Conservation (phyloP, 108 stramenopile genomes). For the Cyclotella kingstonii region DNA sequence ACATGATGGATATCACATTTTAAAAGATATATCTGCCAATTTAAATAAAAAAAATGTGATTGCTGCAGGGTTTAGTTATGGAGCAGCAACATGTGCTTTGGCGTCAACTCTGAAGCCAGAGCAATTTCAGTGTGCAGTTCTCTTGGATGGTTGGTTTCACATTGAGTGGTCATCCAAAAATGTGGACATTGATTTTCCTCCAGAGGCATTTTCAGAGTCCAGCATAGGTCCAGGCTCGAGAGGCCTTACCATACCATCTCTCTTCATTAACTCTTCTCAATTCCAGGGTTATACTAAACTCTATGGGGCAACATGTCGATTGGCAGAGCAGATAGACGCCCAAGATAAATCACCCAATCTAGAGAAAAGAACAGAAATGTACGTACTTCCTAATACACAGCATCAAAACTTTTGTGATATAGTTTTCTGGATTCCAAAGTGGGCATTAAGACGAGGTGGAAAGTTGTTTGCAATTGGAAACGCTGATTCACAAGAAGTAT, state of each 20-base stretch:
- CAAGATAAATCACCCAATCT: neutral
- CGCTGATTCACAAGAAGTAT: constrained; percentile 18
- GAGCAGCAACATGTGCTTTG: constrained; percentile 44
- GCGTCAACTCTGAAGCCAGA: constrained; percentile 29
- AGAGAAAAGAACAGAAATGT: constrained; percentile 19
- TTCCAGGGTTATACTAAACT: constrained; percentile 45
- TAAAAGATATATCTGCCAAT: constrained; percentile 18
- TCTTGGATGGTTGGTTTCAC: constrained; percentile 62
- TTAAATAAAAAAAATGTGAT: constrained; percentile 29
- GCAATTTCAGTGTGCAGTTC: constrained; percentile 41
- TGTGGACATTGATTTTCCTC: constrained; percentile 53
- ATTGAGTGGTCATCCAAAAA: constrained; percentile 38
- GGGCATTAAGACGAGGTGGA: neutral
- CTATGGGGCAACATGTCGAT: constrained; percentile 23
- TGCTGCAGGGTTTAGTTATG: constrained; percentile 61
- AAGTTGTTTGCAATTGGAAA: constrained; percentile 19
- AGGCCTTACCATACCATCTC: constrained; percentile 38
- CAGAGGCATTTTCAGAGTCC: constrained; percentile 37
- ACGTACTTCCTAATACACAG: constrained; percentile 42
- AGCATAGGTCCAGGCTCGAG: neutral
- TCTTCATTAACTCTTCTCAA: constrained; percentile 50
- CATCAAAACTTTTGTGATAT: constrained; percentile 65
- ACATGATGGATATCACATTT: constrained; percentile 13
- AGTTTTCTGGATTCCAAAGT: constrained; percentile 48
- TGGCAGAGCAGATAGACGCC: constrained; percentile 36